Base-by-base conservation (phyloP, 805 yeast species). In the Hanseniaspora meyeri region DNA sequence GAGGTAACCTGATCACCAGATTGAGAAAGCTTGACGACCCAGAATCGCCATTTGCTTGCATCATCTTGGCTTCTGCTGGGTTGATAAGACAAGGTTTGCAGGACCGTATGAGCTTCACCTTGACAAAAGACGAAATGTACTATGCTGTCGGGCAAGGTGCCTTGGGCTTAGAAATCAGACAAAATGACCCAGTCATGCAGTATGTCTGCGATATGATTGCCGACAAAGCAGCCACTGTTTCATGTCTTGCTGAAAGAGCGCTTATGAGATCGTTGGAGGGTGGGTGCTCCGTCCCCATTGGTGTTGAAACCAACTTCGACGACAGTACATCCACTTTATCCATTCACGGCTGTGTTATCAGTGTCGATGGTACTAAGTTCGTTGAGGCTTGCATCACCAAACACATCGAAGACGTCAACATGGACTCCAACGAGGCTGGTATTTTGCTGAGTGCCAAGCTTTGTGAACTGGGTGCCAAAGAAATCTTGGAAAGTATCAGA, bases 121-220 rank as follows among this genome's bases (percentile, higher is more conserved):
- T 93, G 60, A 80, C 83, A 57, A 76, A 81, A 5, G 85, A 87
- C 37, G 86, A 83, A 56, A 87, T 91, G 95, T 85, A 82, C 66
- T 87, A 91, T 67, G 96, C 98, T 0, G 96, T 93, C 48, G 98
- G 98, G n/a, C 98, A 93, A 72, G 98, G 98, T 60, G 97, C 97
- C 0, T 71, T 93, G 47, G 98, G 97, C 19, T 73, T 93, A 31
- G 98, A 93, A 71, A 87, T 91, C 62, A 78, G 95, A 63, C 77
- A 77, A 58, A 78, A 76, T 58, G 96, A 93, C 68, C 64, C 68
- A 6, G 71, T 73, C 51, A 78, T 86, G 70, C 72, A 72, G 62
- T 69, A 75, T 56, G 74, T 90, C 19, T 77, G 95, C 62, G 68
- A 75, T 17, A 74, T 78, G 57, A 79, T 91, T 59, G 83, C 82